phyloP scores from a whole-genome alignment of 2,329 filamentous ascomycete species.

The Aspergillus felis region DNA sequence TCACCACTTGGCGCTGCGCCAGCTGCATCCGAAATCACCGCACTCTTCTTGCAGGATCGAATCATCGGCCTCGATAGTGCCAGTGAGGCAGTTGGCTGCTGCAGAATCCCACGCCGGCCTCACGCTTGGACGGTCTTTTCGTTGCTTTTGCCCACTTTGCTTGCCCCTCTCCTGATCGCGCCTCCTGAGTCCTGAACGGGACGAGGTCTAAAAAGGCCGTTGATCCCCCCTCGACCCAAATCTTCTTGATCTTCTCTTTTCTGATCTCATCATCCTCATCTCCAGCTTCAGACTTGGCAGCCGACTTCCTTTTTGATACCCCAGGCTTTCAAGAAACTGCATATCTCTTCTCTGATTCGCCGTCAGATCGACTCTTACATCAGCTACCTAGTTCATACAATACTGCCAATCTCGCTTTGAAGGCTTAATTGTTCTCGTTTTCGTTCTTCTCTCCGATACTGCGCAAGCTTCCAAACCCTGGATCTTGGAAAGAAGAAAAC shows the following conservation, averaged over 20 bases:
- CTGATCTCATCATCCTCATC: background rate
- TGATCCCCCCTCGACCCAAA: conserved; percentile 12
- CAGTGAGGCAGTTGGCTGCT: conserved; percentile 14
- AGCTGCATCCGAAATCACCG: conserved; percentile 11
- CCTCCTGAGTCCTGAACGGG: background rate
- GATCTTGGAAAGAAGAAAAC: conserved; percentile 15
- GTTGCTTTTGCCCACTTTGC: conserved; percentile 8
- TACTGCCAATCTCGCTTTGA: background rate
- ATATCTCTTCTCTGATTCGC: background rate
- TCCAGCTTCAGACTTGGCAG: background rate
- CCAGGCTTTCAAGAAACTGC: background rate
- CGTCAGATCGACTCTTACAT: background rate
- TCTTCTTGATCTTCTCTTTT: background rate
- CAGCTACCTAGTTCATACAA: background rate
- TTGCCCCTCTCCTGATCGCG: conserved; percentile 5
- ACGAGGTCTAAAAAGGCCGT: conserved; percentile 17
- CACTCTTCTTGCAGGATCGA: conserved; percentile 17
- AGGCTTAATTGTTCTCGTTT: conserved; percentile 4
- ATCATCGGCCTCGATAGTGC: conserved; percentile 11
- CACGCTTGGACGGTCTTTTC: conserved; percentile 12
- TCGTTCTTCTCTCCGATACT: conserved; percentile 6
- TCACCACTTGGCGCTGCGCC: conserved; percentile 15
- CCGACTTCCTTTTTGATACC: background rate
- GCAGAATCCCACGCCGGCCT: conserved; percentile 11
- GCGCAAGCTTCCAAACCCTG: conserved; percentile 13